phyloP scores from a whole-genome alignment of 2,329 filamentous ascomycete species.

The Fusarium sp. region DNA sequence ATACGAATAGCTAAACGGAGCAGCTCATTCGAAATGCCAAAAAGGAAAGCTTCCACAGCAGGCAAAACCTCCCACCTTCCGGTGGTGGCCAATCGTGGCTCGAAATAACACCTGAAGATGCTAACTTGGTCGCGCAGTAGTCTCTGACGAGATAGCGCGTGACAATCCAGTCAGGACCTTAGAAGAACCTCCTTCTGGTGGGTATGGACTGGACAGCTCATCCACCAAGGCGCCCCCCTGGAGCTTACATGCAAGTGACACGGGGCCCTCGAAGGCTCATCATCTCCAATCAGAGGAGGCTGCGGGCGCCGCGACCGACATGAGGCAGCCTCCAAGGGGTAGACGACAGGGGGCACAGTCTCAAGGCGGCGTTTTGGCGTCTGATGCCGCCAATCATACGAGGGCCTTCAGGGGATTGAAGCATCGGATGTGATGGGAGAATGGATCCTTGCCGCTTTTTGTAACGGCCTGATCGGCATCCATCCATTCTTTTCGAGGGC shows the following conservation, averaged over 20 bases:
- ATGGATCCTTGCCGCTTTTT: constrained; percentile 34
- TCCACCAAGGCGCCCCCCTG: constrained; percentile 21
- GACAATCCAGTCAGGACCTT: constrained; percentile 35
- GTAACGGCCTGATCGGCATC: constrained; percentile 38
- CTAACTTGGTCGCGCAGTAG: constrained; percentile 38
- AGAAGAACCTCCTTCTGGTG: constrained; percentile 30
- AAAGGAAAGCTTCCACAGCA: not conserved
- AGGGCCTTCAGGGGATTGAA: constrained; percentile 34
- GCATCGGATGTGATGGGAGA: constrained; percentile 29
- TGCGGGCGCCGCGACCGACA: constrained; percentile 38
- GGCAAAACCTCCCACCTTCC: constrained; percentile 8
- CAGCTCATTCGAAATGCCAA: not conserved
- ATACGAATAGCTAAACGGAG: constrained; percentile 1
- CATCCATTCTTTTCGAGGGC: constrained; percentile 19
- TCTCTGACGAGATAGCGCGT: constrained; percentile 35
- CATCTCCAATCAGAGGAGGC: constrained; percentile 31
- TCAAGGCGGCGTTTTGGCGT: constrained; percentile 33
- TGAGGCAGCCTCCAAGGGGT: constrained; percentile 33
- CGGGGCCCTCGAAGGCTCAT: constrained; percentile 11
- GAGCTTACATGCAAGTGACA: constrained; percentile 28
- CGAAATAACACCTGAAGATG: constrained; percentile 26
- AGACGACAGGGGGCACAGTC: constrained; percentile 22
- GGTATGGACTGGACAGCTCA: constrained; percentile 26
- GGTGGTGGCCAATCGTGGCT: constrained; percentile 28
- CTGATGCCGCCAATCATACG: constrained; percentile 36